Evolutionary conservation across 2,329 filamentous ascomycete species (phyloP), one percentile per base, ranked within the genome.

Genomic region (Colletotrichum destructivum): DNA sequence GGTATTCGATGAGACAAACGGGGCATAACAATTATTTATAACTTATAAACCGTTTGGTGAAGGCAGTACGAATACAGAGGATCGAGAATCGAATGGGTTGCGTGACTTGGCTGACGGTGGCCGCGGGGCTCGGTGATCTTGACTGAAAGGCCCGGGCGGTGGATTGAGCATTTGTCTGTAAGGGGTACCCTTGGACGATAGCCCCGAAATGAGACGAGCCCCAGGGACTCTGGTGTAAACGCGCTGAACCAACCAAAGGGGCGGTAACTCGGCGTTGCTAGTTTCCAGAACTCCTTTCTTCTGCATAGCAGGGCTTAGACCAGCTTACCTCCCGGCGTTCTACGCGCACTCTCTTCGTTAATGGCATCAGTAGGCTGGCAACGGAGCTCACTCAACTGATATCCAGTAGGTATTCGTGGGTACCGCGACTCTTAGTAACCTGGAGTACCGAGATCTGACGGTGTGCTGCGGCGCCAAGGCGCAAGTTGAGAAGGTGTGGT

Each of bases 71-170:
- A 35, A 23, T 16, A 47, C 57, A 18, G 44, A 13, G 52, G 44
- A 64, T 66, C 49, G 62, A 66, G 49, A 18, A 26, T 26, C 42
- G 9, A 38, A 38, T 11, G 35, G 35, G 35, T 38, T 38, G 35
- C 11, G 35, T 38, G 9, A 9, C 9, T 68, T 71, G 69, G 65
- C 52, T 40, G 52, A 51, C 57, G 47, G 62, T 51, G 55, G 68
- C 55, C 62, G 55, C 62, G 44, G 64, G 59, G 55, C 64, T 69
- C 64, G 57, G 52, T 40, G 52, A 49, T 66, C n/a, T 54, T 15
- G 26, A 16, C 26, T 38, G 31, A 56, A 35, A 47, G 51, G 38
- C 26, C 40, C 9, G 54, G 64, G 51, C 18, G 64, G 47, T 38
- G 56, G 51, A 57, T 62, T 23, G 56, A 38, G 16, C 6, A 13